These are phyloP conservation scores for Microthlaspi erraticum DNA, from an alignment of 345 rosid species.

Conservation along the genomic window DNA sequence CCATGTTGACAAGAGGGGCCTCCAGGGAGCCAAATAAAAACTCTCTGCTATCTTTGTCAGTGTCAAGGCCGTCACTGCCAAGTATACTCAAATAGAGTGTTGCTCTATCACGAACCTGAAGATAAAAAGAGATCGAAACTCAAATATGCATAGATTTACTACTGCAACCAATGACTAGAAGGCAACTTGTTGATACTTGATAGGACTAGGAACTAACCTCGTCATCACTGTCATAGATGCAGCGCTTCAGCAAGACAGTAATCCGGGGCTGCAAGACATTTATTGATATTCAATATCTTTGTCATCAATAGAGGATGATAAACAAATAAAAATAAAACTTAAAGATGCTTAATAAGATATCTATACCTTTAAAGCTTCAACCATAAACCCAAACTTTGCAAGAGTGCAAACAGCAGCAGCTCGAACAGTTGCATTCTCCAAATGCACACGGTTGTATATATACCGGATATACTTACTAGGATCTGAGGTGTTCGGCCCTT, in stretches of 20 bases:
- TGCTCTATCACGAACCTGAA: constrained; percentile 96
- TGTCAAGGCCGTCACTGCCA: constrained; percentile 71
- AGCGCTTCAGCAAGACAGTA: constrained; percentile 85
- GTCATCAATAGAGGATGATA: constrained; percentile 13
- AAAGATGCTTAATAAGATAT: constrained; percentile 16
- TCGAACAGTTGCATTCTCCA: constrained; percentile 97
- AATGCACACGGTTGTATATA: constrained; percentile 96
- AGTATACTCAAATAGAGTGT: constrained; percentile 83
- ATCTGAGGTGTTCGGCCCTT: constrained; percentile 95
- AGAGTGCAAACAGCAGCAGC: constrained; percentile 97
- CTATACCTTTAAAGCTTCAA: constrained; percentile 83
- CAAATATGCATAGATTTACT: constrained; percentile 1
- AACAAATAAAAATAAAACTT: not conserved
- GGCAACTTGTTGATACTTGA: constrained; percentile 9
- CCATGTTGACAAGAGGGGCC: constrained; percentile 81
- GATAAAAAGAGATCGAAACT: constrained; percentile 7
- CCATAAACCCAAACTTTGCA: constrained; percentile 95
- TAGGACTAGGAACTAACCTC: constrained; percentile 64
- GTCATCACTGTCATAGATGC: constrained; percentile 92
- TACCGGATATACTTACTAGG: constrained; percentile 95
- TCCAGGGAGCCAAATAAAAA: constrained; percentile 86
- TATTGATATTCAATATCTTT: not conserved
- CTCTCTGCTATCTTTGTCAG: constrained; percentile 59
- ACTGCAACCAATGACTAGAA: constrained; percentile 20
- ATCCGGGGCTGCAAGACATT: constrained; percentile 73